These are phyloP conservation scores for Debaryomyces nepalensis DNA, from an alignment of 1,139 yeast genomes.

Conservation along the genomic window DNA sequence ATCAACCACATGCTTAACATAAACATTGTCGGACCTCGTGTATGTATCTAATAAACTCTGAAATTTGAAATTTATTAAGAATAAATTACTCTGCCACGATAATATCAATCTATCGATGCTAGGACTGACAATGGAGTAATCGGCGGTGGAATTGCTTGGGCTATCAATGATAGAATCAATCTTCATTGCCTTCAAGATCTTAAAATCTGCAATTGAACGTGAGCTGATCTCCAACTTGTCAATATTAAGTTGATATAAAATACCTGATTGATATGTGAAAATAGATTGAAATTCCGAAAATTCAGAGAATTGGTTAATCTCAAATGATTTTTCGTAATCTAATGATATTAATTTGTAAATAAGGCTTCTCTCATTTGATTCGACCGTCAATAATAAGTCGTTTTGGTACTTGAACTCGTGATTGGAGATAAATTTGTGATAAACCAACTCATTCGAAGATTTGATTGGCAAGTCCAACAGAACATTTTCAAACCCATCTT, in stretches of 20 bases:
- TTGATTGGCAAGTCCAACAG: neutral
- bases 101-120: conserved; percentile 52
- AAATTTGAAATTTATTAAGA: conserved; percentile 49
- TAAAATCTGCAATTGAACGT: conserved; percentile 29
- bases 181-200: conserved; percentile 24
- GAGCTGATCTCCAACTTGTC: conserved; percentile 23
- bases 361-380: conserved; percentile 19
- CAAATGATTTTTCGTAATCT: conserved; percentile 26
- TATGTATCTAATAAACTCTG: conserved; percentile 48
- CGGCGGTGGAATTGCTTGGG: conserved; percentile 12
- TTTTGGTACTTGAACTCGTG: conserved; percentile 20
- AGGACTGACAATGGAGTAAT: conserved; percentile 37
- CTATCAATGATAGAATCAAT: conserved; percentile 26
- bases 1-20: conserved; percentile 39
- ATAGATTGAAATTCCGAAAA: conserved; percentile 13
- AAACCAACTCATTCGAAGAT: conserved; percentile 22
- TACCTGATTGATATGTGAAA: conserved; percentile 34
- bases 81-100: conserved; percentile 42
- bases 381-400: conserved; percentile 32
- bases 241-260: conserved; percentile 31
- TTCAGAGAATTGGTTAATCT: conserved; percentile 22
- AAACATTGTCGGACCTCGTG: conserved; percentile 29
- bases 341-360: conserved; percentile 31
- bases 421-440: conserved; percentile 28
- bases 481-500: conserved; percentile 11